Conservation (phyloP, 75 land plant species). For the Gnetum montanum region DNA sequence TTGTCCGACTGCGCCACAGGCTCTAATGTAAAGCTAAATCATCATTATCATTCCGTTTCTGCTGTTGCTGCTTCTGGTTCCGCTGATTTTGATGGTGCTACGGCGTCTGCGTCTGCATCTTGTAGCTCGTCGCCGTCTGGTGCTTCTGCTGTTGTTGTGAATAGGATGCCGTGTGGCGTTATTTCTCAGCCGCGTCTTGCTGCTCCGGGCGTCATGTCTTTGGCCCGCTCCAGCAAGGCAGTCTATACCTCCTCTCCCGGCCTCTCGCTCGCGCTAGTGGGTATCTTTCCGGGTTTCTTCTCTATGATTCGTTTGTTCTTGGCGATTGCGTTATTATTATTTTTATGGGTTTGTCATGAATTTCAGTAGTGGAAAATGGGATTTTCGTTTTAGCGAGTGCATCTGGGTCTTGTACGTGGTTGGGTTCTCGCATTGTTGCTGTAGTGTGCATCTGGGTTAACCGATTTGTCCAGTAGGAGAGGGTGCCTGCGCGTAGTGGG, state of each 20-base stretch:
- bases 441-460: background rate
- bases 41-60: background rate
- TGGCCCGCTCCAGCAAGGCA: constrained; percentile 7
- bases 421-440: background rate
- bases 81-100: background rate
- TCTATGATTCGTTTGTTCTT: background rate
- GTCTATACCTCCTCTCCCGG: constrained; percentile 36
- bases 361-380: background rate
- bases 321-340: background rate
- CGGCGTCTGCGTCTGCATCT: background rate
- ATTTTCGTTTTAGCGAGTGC: background rate
- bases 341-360: background rate
- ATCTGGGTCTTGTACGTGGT: too few relatives aligned
- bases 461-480: too few relatives aligned
- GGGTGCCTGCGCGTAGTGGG: too few relatives aligned
- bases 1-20: background rate
- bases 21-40: background rate
- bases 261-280: constrained; percentile 60
- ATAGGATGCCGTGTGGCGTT: constrained; percentile 32
- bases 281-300: background rate
- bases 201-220: constrained; percentile 7
- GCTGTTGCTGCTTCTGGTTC: background rate
- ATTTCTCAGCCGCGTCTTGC: constrained; percentile 20
- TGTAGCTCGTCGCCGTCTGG: too few relatives aligned
- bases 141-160: too few relatives aligned